phyloP scores from a whole-genome alignment of 73 alveolate species.

The Paramecium biaurelia region DNA sequence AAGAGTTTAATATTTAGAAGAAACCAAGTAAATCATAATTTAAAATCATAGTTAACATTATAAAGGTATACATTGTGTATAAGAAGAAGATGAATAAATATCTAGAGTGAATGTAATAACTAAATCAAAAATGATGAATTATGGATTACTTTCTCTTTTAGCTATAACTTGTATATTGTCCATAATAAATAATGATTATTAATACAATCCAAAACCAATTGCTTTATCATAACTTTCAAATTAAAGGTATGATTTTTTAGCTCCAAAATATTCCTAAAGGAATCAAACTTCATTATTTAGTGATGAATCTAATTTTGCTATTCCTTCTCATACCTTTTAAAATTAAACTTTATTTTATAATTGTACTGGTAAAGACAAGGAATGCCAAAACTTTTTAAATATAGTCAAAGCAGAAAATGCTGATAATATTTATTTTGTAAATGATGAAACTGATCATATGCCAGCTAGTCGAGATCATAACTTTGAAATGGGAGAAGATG shows the following conservation, averaged over 20 bases:
- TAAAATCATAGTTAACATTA: not conserved
- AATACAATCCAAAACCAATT: not conserved
- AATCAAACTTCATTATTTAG: not conserved
- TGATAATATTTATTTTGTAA: slow-evolving; percentile 4
- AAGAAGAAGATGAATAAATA: not conserved
- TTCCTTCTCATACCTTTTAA: not conserved
- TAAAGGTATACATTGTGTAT: not conserved
- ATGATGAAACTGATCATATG: slow-evolving; percentile 5
- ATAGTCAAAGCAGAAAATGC: not conserved
- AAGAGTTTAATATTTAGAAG: not conserved
- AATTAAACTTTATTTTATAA: not conserved
- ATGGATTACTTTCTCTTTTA: not conserved
- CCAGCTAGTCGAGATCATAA: not conserved
- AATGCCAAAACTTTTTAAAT: not conserved
- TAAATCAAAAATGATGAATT: not conserved
- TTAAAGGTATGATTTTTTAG: not conserved
- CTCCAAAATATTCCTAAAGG: not conserved
- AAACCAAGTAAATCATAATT: not conserved
- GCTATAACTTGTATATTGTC: not conserved
- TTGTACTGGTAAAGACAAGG: not conserved
- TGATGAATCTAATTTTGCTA: not conserved
- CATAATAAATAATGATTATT: not conserved
- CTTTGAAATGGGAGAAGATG: not conserved
- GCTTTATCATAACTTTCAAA: not conserved
- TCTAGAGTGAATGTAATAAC: not conserved